Conservation (phyloP, 2,329 filamentous ascomycete genomes). For the Talaromyces islandicus region DNA sequence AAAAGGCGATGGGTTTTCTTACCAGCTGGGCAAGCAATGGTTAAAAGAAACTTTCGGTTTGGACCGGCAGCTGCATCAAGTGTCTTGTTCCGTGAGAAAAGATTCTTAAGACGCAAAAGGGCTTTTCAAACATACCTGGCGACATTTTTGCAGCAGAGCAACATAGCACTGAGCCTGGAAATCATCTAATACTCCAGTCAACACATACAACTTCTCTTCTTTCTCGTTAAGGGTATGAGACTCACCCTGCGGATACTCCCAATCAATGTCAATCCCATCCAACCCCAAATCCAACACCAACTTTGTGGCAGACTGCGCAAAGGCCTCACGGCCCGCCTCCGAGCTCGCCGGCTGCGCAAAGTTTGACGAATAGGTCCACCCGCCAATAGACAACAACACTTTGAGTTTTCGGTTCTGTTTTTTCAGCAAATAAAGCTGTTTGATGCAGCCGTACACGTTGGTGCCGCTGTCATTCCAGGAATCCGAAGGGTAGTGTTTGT, state of each 20-base stretch:
- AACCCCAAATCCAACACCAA: slow-evolving; percentile 78
- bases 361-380: slow-evolving; percentile 73
- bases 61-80: slow-evolving; percentile 34
- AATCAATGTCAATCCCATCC: slow-evolving; percentile 30
- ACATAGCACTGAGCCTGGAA: slow-evolving; percentile 33
- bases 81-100: slow-evolving; percentile 16
- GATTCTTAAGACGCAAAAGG: background rate
- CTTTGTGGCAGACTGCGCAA: slow-evolving; percentile 66
- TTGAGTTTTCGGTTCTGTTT: slow-evolving; percentile 70
- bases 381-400: slow-evolving; percentile 73
- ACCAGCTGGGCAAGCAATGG: slow-evolving; percentile 45
- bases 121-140: slow-evolving; percentile 9
- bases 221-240: background rate
- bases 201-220: background rate
- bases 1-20: background rate
- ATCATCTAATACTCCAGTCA: slow-evolving; percentile 26
- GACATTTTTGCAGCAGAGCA: background rate
- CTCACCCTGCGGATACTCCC: slow-evolving; percentile 5
- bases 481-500: slow-evolving; percentile 65
- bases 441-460: slow-evolving; percentile 70
- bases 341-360: slow-evolving; percentile 65
- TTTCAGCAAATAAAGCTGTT: slow-evolving; percentile 71
- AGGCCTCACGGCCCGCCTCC: slow-evolving; percentile 54
- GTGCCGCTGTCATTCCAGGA: slow-evolving; percentile 62
- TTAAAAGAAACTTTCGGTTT: slow-evolving; percentile 42